Evolutionary conservation across 2,329 filamentous ascomycete genomes (phyloP).

Genomic region (Beauveria sp.): DNA sequence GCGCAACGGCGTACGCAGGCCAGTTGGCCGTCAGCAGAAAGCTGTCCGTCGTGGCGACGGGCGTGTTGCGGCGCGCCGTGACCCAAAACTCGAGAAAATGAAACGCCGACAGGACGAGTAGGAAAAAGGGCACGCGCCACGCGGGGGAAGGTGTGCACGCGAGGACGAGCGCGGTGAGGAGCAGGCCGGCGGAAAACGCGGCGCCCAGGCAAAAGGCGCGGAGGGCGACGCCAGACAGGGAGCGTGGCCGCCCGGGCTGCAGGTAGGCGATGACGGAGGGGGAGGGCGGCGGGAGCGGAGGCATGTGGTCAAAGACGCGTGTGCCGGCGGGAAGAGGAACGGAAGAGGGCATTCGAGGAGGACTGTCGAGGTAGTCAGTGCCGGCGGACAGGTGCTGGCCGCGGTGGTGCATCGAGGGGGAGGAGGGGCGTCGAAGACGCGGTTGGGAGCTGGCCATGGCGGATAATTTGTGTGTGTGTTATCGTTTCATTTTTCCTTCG

Average conservation of each 20-base stretch:
- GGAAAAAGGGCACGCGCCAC: conserved; percentile 61
- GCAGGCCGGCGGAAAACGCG: conserved; percentile 29
- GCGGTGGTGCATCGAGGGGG: neutral
- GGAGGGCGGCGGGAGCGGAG: conserved; percentile 18
- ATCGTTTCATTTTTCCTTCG: neutral
- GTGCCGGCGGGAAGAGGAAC: neutral
- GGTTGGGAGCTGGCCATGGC: neutral
- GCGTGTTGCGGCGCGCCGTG: conserved; percentile 77
- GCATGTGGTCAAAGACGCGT: neutral
- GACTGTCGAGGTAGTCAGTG: neutral
- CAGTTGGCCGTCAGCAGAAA: conserved; percentile 86
- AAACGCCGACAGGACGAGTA: conserved; percentile 64
- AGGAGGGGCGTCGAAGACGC: neutral
- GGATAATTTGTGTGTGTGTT: neutral
- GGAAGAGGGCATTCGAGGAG: neutral
- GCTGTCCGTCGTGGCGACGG: conserved; percentile 60
- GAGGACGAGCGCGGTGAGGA: conserved; percentile 25
- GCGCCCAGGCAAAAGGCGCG: conserved; percentile 49
- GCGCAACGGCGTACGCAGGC: conserved; percentile 74
- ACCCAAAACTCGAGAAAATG: conserved; percentile 97
- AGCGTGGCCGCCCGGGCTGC: conserved; percentile 42
- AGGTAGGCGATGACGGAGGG: conserved; percentile 18
- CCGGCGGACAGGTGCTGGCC: neutral
- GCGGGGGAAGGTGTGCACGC: conserved; percentile 36
- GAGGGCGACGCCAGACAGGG: conserved; percentile 51